A percentile compares a stretch with the other conserved stretches of the same genome.
phyloP scores from a whole-genome alignment of 2,329 filamentous ascomycete species.

The Bretziella fagacearum region DNA sequence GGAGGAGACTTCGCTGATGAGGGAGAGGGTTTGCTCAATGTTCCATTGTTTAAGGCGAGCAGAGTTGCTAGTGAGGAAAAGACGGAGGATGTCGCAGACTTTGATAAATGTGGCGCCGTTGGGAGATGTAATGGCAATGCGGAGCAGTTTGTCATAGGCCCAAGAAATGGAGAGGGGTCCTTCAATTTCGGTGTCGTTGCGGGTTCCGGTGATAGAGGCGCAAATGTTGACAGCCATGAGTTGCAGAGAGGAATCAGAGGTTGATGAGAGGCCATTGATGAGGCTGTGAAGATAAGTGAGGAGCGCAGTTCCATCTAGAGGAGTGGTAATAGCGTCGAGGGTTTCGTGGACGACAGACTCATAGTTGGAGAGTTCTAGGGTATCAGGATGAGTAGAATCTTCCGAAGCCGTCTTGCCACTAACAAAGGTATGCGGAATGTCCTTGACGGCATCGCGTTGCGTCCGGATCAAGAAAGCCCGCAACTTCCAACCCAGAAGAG shows the following conservation, averaged over 20 bases:
- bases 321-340: constrained; percentile 21
- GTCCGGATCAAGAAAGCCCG: constrained; percentile 25
- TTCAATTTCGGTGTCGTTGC: constrained; percentile 15
- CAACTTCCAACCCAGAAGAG: constrained; percentile 29
- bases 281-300: constrained; percentile 26
- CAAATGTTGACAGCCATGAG: constrained; percentile 29
- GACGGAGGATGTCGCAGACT: constrained; percentile 26
- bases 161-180: constrained; percentile 24
- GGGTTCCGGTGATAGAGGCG: constrained; percentile 16
- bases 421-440: background rate
- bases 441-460: constrained; percentile 9
- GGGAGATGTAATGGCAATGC: constrained; percentile 7
- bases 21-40: constrained; percentile 33
- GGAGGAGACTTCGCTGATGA: constrained; percentile 25
- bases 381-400: constrained; percentile 4
- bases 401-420: background rate
- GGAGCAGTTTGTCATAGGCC: constrained; percentile 26
- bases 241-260: constrained; percentile 24
- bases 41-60: constrained; percentile 40
- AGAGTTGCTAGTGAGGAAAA: constrained; percentile 33
- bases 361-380: constrained; percentile 12
- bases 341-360: constrained; percentile 22
- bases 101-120: constrained; percentile 21
- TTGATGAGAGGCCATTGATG: constrained; percentile 20
- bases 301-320: constrained; percentile 21